Evolutionary conservation across 305 asterid species (phyloP).

Genomic region (Solanum aculeatissimum): DNA sequence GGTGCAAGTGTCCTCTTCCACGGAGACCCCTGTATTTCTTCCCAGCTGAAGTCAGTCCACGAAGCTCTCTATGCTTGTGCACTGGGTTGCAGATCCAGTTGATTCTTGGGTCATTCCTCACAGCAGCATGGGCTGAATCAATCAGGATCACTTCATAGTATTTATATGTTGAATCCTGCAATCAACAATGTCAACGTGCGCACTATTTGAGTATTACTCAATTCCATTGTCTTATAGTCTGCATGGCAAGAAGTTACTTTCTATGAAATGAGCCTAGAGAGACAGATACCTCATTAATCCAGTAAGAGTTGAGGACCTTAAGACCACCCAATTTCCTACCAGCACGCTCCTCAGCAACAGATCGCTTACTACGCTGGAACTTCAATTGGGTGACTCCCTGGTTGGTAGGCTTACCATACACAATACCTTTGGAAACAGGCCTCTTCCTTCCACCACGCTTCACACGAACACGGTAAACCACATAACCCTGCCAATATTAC

Average conservation of each 20-base stretch:
- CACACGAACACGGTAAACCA: slow-evolving; percentile 23
- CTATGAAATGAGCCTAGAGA: not conserved
- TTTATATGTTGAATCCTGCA: slow-evolving; percentile 21
- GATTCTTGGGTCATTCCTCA: slow-evolving; percentile 16
- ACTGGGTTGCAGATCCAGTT: slow-evolving; percentile 15
- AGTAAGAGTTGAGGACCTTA: slow-evolving; percentile 15
- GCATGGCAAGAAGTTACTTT: not conserved
- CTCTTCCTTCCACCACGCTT: slow-evolving; percentile 31
- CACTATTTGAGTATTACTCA: not conserved
- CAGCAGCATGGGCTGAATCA: slow-evolving; percentile 13
- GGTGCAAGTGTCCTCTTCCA: slow-evolving; percentile 13
- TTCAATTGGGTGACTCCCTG: slow-evolving; percentile 26
- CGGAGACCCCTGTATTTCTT: slow-evolving; percentile 19
- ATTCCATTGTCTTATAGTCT: not conserved
- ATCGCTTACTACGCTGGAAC: slow-evolving; percentile 25
- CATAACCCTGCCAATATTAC: not conserved
- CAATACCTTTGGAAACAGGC: slow-evolving; percentile 27
- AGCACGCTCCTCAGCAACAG: slow-evolving; percentile 30
- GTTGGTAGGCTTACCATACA: slow-evolving; percentile 24
- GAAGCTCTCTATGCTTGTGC: slow-evolving; percentile 20
- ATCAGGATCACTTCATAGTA: slow-evolving; percentile 14
- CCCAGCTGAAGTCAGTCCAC: slow-evolving; percentile 17
- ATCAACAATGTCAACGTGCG: not conserved
- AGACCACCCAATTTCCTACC: slow-evolving; percentile 26
- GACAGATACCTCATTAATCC: slow-evolving; percentile 16